These are phyloP conservation scores for Hanseniaspora hatyaiensis DNA, from an alignment of 805 yeast genomes.

Conservation along the genomic window DNA sequence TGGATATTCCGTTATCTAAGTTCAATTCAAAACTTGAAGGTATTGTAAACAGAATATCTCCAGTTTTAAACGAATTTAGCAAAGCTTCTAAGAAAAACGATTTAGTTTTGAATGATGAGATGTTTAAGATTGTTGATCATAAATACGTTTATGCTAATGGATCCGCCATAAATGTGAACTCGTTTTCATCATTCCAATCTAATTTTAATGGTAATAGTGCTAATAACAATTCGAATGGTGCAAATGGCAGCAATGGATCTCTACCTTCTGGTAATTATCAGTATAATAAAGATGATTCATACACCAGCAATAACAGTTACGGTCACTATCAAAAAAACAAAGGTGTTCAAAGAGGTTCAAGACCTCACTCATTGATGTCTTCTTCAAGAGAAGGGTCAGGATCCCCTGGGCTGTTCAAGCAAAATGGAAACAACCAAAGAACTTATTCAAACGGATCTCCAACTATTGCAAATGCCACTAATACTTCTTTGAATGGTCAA, in stretches of 20 bases:
- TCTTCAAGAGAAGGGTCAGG: constrained; percentile 7
- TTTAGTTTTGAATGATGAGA: not conserved
- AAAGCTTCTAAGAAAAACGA: not conserved
- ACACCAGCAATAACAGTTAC: not conserved
- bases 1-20: constrained; percentile 6
- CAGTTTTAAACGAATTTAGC: constrained; percentile 7
- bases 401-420: constrained; percentile 4
- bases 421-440: not conserved
- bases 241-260: not conserved
- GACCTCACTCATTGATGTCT: constrained; percentile 8
- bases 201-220: not conserved
- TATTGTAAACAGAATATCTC: constrained; percentile 10
- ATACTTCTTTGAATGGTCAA: not conserved
- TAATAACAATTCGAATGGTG: not conserved
- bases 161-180: not conserved
- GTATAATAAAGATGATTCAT: not conserved
- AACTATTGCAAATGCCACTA: not conserved
- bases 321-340: not conserved
- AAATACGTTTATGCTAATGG: not conserved
- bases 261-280: not conserved
- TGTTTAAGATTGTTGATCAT: constrained; percentile 2
- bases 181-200: not conserved
- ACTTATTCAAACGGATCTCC: constrained; percentile 9
- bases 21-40: constrained; percentile 9
- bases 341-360: constrained; percentile 2